phyloP scores from a whole-genome alignment of 2,329 filamentous ascomycete genomes.

The Sodiomyces alkalinus region DNA sequence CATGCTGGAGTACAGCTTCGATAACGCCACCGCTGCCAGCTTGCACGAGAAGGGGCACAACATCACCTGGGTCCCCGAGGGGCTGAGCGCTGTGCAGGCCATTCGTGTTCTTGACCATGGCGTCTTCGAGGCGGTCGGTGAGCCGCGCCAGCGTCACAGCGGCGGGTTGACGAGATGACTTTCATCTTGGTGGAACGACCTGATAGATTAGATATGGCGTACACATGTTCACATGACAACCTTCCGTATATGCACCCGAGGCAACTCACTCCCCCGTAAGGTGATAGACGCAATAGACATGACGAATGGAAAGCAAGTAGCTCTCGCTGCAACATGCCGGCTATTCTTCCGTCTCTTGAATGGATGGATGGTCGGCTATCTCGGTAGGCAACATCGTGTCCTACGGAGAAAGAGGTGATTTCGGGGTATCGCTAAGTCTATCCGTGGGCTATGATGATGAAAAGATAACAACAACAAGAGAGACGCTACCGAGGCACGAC shows the following conservation, averaged over 20 bases:
- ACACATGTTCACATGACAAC: no score
- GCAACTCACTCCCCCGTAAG: no score
- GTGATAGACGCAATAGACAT: no score
- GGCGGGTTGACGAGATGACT: slow-evolving; percentile 38
- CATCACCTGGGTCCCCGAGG: slow-evolving; percentile 50
- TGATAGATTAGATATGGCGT: no score
- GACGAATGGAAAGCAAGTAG: no score
- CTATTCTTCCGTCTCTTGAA: no score
- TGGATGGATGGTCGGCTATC: slow-evolving; percentile 1
- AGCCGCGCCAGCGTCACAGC: slow-evolving; percentile 59
- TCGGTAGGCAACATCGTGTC: slow-evolving; percentile 3
- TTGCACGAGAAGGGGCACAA: slow-evolving; percentile 54
- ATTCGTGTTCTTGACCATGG: slow-evolving; percentile 46
- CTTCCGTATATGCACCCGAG: no score
- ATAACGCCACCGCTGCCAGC: slow-evolving; percentile 46
- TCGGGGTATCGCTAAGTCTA: slow-evolving; percentile 23
- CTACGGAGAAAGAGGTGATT: slow-evolving; percentile 8
- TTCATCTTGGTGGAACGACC: no score
- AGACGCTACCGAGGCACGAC: no score
- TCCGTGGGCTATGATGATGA: no score
- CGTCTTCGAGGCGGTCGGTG: slow-evolving; percentile 61
- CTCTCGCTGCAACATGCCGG: no score
- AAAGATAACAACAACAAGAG: no score
- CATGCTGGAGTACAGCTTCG: slow-evolving; percentile 53
- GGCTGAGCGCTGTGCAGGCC: slow-evolving; percentile 55